These are phyloP conservation scores for Spergularia bocconei DNA, from an alignment of 148 eudicot species.

Conservation along the genomic window DNA sequence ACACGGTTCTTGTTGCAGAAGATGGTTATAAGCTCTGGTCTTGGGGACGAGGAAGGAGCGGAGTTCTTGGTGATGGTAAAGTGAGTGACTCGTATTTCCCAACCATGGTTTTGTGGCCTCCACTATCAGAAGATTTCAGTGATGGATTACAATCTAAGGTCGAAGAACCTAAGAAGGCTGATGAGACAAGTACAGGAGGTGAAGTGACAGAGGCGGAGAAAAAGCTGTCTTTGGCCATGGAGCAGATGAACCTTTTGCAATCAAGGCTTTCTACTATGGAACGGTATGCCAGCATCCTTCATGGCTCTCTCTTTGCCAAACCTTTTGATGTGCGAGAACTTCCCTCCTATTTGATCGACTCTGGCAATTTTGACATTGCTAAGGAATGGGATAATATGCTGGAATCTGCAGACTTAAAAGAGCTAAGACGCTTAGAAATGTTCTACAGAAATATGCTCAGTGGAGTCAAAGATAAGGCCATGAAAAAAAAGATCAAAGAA, in stretches of 20 bases:
- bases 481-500: slow-evolving; percentile 67
- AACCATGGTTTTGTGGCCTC: slow-evolving; percentile 65
- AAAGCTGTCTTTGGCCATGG: slow-evolving; percentile 39
- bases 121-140: slow-evolving; percentile 42
- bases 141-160: slow-evolving; percentile 24
- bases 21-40: slow-evolving; percentile 73
- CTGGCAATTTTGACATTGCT: slow-evolving; percentile 50
- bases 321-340: slow-evolving; percentile 64
- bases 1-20: slow-evolving; percentile 65
- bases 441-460: slow-evolving; percentile 72
- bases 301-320: slow-evolving; percentile 66
- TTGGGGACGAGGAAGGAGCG: slow-evolving; percentile 90
- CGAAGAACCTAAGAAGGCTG: slow-evolving; percentile 23
- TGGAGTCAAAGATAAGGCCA: slow-evolving; percentile 67
- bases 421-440: slow-evolving; percentile 61
- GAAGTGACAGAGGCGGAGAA: slow-evolving; percentile 34
- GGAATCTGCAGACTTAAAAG: slow-evolving; percentile 53
- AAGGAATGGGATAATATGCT: slow-evolving; percentile 81
- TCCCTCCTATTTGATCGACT: slow-evolving; percentile 42
- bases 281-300: slow-evolving; percentile 63
- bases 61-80: slow-evolving; percentile 71
- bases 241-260: slow-evolving; percentile 50
- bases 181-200: slow-evolving; percentile 29
- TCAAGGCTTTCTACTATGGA: slow-evolving; percentile 56
- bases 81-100: slow-evolving; percentile 49